Conservation (phyloP, 371 early-diverging fungal species). For the Syncephalastrum sp. region DNA sequence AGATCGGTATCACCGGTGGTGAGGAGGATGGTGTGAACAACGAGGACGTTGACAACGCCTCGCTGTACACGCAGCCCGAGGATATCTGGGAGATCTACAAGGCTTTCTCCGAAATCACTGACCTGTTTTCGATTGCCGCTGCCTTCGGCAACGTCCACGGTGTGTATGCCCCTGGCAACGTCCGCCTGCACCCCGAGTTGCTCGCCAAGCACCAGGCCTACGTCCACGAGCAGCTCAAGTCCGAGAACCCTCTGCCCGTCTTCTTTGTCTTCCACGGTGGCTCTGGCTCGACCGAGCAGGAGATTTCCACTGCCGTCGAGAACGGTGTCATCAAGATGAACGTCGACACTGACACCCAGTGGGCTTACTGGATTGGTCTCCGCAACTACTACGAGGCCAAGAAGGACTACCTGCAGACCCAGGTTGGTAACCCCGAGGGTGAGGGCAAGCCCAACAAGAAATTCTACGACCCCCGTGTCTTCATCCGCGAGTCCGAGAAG, state of each 20-base stretch:
- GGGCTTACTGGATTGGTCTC: conserved; percentile 80
- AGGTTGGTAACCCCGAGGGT: conserved; percentile 93
- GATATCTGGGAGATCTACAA: conserved; percentile 90
- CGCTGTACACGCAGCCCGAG: conserved; percentile 90
- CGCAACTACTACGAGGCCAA: conserved; percentile 68
- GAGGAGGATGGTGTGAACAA: conserved; percentile 96
- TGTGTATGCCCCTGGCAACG: conserved; percentile 92
- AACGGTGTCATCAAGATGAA: conserved; percentile 95
- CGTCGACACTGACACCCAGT: conserved; percentile 82
- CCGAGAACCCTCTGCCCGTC: conserved; percentile 69
- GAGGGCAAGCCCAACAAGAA: conserved; percentile 93
- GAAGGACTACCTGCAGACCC: conserved; percentile 79
- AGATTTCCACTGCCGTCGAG: conserved; percentile 79
- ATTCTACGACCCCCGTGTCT: conserved; percentile 91
- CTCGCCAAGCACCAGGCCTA: conserved; percentile 84
- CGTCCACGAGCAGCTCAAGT: conserved; percentile 67
- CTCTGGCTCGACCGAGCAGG: conserved; percentile 80
- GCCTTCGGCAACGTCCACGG: conserved; percentile 91
- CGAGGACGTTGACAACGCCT: conserved; percentile 80
- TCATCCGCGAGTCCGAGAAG: conserved; percentile 85
- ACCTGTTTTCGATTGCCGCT: conserved; percentile 88
- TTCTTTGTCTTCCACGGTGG: conserved; percentile 96
- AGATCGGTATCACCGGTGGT: conserved; percentile 94
- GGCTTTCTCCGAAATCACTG: conserved; percentile 72
- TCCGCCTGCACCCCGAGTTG: conserved; percentile 84